Conservation (phyloP, 768 basidiomycete species). For the Boletus huronensis region DNA sequence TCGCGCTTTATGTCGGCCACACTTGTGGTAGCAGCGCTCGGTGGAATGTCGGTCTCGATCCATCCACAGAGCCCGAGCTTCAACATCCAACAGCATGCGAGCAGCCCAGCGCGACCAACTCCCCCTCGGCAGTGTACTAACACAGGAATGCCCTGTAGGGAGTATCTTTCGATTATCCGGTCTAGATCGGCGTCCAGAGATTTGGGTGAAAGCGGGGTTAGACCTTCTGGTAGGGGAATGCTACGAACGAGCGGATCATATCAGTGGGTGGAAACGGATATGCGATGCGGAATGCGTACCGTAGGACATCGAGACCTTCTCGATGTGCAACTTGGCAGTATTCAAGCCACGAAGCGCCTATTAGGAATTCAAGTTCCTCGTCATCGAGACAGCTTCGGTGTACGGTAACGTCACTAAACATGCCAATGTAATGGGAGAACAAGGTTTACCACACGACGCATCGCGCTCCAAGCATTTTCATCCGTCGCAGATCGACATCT, state of each 20-base stretch:
- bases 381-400: constrained; percentile 75
- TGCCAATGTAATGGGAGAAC: neutral
- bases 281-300: constrained; percentile 39
- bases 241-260: constrained; percentile 36
- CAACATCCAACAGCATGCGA: constrained; percentile 90
- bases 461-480: constrained; percentile 67
- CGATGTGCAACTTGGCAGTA: constrained; percentile 61
- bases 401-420: neutral
- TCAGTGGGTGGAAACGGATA: neutral
- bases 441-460: constrained; percentile 72
- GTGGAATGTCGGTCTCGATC: constrained; percentile 35
- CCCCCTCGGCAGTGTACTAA: constrained; percentile 93
- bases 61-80: constrained; percentile 88
- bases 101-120: constrained; percentile 87
- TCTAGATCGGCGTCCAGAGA: constrained; percentile 65
- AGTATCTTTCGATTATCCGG: constrained; percentile 65
- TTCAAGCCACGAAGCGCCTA: constrained; percentile 78
- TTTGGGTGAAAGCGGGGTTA: constrained; percentile 60
- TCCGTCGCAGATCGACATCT: constrained; percentile 68
- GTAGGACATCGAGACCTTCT: constrained; percentile 75
- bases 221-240: constrained; percentile 86
- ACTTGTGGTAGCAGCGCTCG: neutral
- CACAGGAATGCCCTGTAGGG: constrained; percentile 65
- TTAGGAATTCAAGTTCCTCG: constrained; percentile 71
- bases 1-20: constrained; percentile 13